phyloP scores from a whole-genome alignment of 306 rosid genomes.

The Mimosa bimucronata region DNA sequence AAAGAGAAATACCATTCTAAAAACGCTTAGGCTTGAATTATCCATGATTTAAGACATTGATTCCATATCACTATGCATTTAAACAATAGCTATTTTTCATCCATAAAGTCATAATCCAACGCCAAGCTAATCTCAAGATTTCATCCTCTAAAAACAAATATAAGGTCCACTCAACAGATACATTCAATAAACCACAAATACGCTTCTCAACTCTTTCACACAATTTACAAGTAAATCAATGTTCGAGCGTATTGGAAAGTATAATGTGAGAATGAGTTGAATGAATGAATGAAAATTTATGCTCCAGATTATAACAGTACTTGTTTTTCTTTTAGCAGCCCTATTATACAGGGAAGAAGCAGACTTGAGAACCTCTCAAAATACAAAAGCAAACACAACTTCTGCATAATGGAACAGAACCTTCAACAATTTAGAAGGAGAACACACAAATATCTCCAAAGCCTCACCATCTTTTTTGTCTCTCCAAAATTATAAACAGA shows the following conservation, averaged over 20 bases:
- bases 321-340: slow-evolving; percentile 82
- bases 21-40: too few species aligned
- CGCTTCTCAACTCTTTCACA: too few species aligned
- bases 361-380: slow-evolving; percentile 65
- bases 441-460: slow-evolving; percentile 17
- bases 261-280: slow-evolving; percentile 29
- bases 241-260: slow-evolving; percentile 12
- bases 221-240: too few species aligned
- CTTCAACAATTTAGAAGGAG: slow-evolving; percentile 23
- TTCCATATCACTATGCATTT: too few species aligned
- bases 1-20: too few species aligned
- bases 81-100: too few species aligned
- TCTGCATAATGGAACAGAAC: slow-evolving; percentile 51
- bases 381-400: slow-evolving; percentile 76
- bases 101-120: too few species aligned
- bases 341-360: slow-evolving; percentile 47
- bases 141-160: too few species aligned
- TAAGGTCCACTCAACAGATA: too few species aligned
- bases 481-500: not conserved
- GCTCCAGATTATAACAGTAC: slow-evolving; percentile 42
- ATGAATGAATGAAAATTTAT: not conserved
- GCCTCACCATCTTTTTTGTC: not conserved
- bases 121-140: too few species aligned
- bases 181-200: too few species aligned
- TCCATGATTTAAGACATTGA: too few species aligned